Evolutionary conservation across 345 rosid genomes (phyloP), one percentile per base, ranked within the genome.

Genomic region (Syzygium jambos): DNA sequence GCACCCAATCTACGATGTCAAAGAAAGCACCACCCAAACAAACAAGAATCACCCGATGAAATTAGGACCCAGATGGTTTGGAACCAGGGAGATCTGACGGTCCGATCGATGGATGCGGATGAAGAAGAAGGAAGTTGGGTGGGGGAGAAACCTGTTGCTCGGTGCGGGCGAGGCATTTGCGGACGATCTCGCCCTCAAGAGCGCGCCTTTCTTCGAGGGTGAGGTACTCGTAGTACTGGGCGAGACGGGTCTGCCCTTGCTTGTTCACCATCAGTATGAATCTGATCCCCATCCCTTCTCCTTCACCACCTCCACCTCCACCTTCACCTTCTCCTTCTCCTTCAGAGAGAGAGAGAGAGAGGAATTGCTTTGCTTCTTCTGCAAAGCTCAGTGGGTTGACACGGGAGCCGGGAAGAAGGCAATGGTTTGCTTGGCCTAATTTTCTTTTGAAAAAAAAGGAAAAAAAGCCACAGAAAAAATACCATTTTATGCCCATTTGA

Each of bases 261-360:
- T 98, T 96, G 96, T 98, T 98, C 91, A 98, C 99, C 99, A 96
- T 98, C 89, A 98, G 86, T 91, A 98, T 92, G 93, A 98, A 98
- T 90, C 99, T 92, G 89, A 98, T 98, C 90, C 98, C 98, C 99
- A 96, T 98, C n/a, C 80, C 23, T 85, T 25, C 80, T 4, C 25
- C 78, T 65, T 29, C 78, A 15, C 41, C 38, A 15, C 17, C 25
- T 68, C 7, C 78, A 17, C 78, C 41, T 63, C 3, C 22, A 21
- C 23, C 27, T 68, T 41, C n/a, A 22, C 80, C 23, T 87, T n/a
- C 80, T 17, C 78, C 41, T 68, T 41, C 80, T 16, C n/a, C 13
- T 57, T 57, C 5, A 65, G 78, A 65, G 22, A 63, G 43, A 65
- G 78, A 63, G 41, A 63, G 73, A 30, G 11, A 63, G 77, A 14